Base-by-base conservation (phyloP, 2,329 filamentous ascomycete genomes). In the Fusarium pininemorale region DNA sequence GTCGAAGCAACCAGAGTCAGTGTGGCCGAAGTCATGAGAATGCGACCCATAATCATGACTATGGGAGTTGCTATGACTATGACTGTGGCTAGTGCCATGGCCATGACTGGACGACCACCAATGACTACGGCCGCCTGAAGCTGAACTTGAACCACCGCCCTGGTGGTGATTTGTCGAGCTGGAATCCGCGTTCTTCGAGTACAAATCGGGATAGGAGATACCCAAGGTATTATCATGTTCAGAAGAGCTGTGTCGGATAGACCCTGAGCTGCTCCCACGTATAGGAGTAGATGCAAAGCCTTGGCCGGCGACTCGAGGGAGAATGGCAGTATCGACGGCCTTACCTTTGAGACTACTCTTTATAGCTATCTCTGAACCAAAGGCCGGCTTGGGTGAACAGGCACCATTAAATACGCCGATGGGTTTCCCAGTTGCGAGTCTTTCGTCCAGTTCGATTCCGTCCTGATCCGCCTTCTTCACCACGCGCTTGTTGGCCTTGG, bases 401-500 rank as follows among this genome's bases (percentile, higher is more conserved):
- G 63, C 63, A 9, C 54, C 53, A 13, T 50, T 45, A 14, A 76
- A 38, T n/a, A 68, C 53, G 37, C 45, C 42, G 20, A 74, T 55
- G 1, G 68, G 14, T 12, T 57, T 62, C 4, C n/a, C 35, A 16
- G 45, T 59, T 16, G 76, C 44, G 15, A 60, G 51, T 22, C 38
- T 18, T 6, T 14, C 45, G 4, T n/a, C 54, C 7, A 74, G 37
- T 15, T 37, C 16, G 16, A 57, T 18, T 3, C 39, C 28, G 7
- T 28, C 10, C 41, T 32, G 15, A 12, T 38, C 22, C 20, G 45
- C 55, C 24, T 63, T 45, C 42, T 51, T 58, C 5, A 38, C 22
- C 26, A 39, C 39, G 7, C 45, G 56, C 45, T 66, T 56, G 41
- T 77, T 66, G 14, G 51, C 53, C 14, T 44, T n/a, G 5, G 39